Base-by-base conservation (phyloP, 1,139 yeast species). In the Neolecta irregularis region DNA sequence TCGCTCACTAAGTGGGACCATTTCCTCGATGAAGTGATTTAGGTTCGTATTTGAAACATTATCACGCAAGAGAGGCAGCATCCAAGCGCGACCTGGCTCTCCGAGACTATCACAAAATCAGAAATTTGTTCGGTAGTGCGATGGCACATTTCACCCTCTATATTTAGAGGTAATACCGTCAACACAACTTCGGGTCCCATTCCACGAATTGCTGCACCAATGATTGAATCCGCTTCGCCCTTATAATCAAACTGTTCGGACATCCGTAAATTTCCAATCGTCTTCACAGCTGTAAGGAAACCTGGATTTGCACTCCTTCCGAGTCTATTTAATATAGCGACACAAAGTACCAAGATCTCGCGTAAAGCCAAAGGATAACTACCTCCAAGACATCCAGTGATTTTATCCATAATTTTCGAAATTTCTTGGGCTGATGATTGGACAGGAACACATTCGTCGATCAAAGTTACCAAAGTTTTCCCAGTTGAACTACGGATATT, bases 1-100 rank as follows among this genome's bases (percentile, higher is more conserved):
- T 42, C 68, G 61, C 25, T 68, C 69, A 32, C 70, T 69, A 32
- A 74, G 56, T 22, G 96, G 95, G 21, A 78, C 58, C 40, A 91
- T 66, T 26, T 72, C 64, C 17, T 57, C 54, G 42, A 68, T 65
- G 57, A 70, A 88, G 51, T 64, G 80, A 0, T 66, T 62, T 38
- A 91, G 61, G 39, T 67, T 65, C 1, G 95, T 76, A 50, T 71
- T 68, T 47, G 74, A 68, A 20, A 81, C 78, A 49, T 79, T 73
- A 48, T 85, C 95, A 57, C 96, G 75, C 43, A 88, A 67, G 24
- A 91, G 55, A n/a, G 98, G 98, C 44, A 88, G 65, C 48, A 88
- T 53, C 96, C 96, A 88, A 33, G 95, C 95, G 55, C 96, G 71
- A 34, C 93, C 93, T 16, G 77, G 68, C 32, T 61, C 57, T 15